Conservation (phyloP, 2,329 filamentous ascomycete genomes). For the Apiospora phragmitis region DNA sequence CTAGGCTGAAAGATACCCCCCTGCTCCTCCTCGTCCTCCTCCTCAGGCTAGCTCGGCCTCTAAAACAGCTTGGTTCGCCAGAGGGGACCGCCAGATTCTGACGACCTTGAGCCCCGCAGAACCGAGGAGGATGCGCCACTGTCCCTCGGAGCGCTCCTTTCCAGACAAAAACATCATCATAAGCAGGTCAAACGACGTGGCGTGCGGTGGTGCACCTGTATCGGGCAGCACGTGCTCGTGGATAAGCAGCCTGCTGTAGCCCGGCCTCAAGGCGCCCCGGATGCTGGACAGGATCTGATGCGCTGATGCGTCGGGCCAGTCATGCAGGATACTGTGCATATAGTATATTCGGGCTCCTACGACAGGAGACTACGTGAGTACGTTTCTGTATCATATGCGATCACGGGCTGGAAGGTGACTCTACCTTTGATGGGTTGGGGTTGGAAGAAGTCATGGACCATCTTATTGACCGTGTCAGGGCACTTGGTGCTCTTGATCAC, state of each 20-base stretch:
- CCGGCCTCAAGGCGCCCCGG: slow-evolving; percentile 56
- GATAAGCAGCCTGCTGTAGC: slow-evolving; percentile 43
- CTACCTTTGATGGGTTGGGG: background rate
- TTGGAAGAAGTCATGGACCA: background rate
- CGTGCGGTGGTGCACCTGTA: background rate
- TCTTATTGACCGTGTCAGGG: background rate
- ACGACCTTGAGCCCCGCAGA: background rate
- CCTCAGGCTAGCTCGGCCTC: slow-evolving; percentile 8
- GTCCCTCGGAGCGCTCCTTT: background rate
- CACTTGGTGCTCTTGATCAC: background rate
- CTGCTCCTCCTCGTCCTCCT: too few species aligned
- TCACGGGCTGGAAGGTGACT: too few species aligned
- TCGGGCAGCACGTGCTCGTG: slow-evolving; percentile 2
- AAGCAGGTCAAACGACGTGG: background rate
- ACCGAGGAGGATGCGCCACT: background rate
- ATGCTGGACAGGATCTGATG: slow-evolving; percentile 32
- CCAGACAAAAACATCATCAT: background rate
- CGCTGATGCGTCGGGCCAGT: slow-evolving; percentile 37
- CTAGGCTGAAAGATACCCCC: too few species aligned
- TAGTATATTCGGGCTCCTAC: slow-evolving; percentile 33
- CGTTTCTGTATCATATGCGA: too few species aligned
- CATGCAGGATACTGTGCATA: slow-evolving; percentile 37
- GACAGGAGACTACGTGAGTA: too few species aligned
- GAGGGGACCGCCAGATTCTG: background rate
- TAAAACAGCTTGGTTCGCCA: background rate